Percentiles rank a stretch among this genome's conserved stretches.
Evolutionary conservation across 139 green algal genomes (phyloP).

Genomic region (Chlorella vulgaris): DNA sequence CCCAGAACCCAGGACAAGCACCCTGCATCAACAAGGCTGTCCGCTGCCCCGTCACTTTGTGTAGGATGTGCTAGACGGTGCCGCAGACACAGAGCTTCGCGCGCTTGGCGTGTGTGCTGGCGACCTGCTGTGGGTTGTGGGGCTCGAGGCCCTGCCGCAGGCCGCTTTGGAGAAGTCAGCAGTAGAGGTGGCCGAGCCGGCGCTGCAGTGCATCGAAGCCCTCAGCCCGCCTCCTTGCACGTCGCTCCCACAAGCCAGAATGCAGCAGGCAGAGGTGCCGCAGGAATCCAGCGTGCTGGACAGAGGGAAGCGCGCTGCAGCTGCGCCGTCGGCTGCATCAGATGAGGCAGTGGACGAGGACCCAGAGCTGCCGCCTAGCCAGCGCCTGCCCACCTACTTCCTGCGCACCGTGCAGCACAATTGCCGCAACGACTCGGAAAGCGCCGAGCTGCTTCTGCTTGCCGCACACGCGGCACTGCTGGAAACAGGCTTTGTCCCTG

Average conservation of each 20-base stretch:
- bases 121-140: constrained; percentile 53
- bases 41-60: background rate
- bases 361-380: background rate
- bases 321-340: too few species aligned
- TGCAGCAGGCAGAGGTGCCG: too few species aligned
- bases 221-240: background rate
- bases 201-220: too few species aligned
- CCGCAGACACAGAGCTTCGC: constrained; percentile 4
- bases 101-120: constrained; percentile 41
- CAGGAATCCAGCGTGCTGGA: too few species aligned
- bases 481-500: constrained; percentile 39
- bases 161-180: background rate
- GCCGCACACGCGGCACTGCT: constrained; percentile 52
- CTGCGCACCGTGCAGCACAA: constrained; percentile 26
- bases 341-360: too few species aligned
- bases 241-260: background rate
- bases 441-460: constrained; percentile 39
- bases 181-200: too few species aligned
- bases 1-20: too few species aligned
- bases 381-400: constrained; percentile 21
- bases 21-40: background rate
- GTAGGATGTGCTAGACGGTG: constrained; percentile 5
- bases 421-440: background rate
- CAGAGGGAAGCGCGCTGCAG: too few species aligned
- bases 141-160: background rate